These are phyloP conservation scores for Colletotrichum navitas DNA, from an alignment of 2,329 filamentous ascomycete species.

Conservation along the genomic window DNA sequence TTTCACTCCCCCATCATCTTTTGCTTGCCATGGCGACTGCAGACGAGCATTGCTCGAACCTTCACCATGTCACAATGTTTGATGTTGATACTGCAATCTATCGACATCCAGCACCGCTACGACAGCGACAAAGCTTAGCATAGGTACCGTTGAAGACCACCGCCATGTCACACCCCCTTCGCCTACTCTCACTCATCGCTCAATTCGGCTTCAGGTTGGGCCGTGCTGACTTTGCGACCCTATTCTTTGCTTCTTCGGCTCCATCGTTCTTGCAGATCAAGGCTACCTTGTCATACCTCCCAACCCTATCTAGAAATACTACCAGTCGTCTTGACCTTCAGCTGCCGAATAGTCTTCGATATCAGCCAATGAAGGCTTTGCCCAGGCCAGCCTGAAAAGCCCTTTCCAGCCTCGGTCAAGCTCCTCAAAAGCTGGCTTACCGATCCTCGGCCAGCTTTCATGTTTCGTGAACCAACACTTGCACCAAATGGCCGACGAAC, in stretches of 20 bases:
- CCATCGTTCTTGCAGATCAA: background rate
- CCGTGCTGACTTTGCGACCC: conserved; percentile 19
- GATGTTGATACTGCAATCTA: conserved; percentile 1
- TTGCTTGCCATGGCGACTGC: background rate
- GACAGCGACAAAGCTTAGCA: background rate
- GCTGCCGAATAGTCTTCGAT: background rate
- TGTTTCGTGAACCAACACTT: background rate
- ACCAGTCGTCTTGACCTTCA: background rate
- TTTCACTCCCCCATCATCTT: background rate
- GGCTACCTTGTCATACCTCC: background rate
- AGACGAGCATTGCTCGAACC: background rate
- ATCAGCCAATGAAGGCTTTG: background rate
- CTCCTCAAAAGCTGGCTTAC: background rate
- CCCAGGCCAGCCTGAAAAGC: background rate
- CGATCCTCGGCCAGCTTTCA: too few species aligned
- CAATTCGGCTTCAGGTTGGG: conserved; percentile 18
- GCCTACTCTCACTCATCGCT: background rate
- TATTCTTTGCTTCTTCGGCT: background rate
- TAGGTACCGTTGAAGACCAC: background rate
- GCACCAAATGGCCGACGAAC: background rate
- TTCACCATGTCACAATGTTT: background rate
- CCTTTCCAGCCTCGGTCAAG: background rate
- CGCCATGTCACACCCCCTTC: background rate
- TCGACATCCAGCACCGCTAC: background rate
- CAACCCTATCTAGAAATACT: background rate